phyloP scores from a whole-genome alignment of 2,329 filamentous ascomycete genomes.

The Cladorrhinum sp. region DNA sequence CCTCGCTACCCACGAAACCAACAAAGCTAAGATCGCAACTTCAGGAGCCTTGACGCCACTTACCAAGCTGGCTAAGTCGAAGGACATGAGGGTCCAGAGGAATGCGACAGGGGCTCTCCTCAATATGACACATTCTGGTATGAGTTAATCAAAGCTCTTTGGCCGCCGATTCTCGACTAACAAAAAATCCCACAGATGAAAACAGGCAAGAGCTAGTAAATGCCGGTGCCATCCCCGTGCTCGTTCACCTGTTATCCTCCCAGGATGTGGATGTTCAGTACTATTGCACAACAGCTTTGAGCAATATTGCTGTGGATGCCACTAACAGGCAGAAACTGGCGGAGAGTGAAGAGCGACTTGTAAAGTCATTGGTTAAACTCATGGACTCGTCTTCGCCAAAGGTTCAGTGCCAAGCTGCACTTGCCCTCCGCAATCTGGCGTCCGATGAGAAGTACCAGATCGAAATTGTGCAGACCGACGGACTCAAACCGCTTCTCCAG shows the following conservation, averaged over 20 bases:
- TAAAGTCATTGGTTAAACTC: constrained; percentile 88
- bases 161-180: constrained; percentile 10
- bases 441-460: constrained; percentile 99
- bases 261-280: constrained; percentile 97
- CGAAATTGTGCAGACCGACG: constrained; percentile 88
- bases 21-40: constrained; percentile 96
- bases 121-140: constrained; percentile 99
- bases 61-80: constrained; percentile 89
- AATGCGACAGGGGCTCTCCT: constrained; percentile 94
- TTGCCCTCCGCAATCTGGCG: constrained; percentile 89
- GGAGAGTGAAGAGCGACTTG: constrained; percentile 83
- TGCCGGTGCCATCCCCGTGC: constrained; percentile 93
- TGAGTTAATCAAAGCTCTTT: constrained; percentile 27
- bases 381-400: constrained; percentile 98
- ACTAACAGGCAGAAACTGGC: constrained; percentile 88
- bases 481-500: constrained; percentile 78
- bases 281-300: constrained; percentile 97
- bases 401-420: constrained; percentile 93
- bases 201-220: constrained; percentile 97
- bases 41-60: constrained; percentile 90
- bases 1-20: constrained; percentile 95
- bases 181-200: constrained; percentile 61
- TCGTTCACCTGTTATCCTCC: constrained; percentile 91
- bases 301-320: constrained; percentile 95
- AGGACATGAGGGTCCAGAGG: constrained; percentile 96